Conservation (phyloP, 495 filamentous ascomycete species). For the Annulohypoxylon maeteangense region DNA sequence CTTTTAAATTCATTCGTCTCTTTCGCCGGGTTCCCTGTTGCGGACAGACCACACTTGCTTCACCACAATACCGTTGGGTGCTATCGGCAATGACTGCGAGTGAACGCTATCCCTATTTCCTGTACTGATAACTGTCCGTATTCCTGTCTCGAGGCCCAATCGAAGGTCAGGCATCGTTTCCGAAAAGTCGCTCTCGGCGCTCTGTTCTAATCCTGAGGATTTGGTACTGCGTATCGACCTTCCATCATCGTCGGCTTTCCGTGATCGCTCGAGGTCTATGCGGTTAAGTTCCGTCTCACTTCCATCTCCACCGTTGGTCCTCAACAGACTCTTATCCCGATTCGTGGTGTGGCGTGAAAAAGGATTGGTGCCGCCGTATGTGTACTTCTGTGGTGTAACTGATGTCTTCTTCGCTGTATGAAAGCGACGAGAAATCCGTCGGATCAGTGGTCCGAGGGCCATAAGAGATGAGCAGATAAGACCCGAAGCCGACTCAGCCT, state of each 20-base stretch:
- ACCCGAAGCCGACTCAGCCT: constrained; percentile 34
- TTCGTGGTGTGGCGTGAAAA: constrained; percentile 31
- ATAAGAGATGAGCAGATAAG: constrained; percentile 41
- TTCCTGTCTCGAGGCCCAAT: constrained; percentile 36
- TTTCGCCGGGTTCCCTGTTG: constrained; percentile 30
- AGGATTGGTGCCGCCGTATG: constrained; percentile 20
- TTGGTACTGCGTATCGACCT: constrained; percentile 38
- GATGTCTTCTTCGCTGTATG: background rate
- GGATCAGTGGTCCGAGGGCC: constrained; percentile 33
- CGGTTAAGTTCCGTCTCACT: constrained; percentile 43
- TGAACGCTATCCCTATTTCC: constrained; percentile 36
- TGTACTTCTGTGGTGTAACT: constrained; percentile 11
- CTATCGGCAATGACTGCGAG: constrained; percentile 20
- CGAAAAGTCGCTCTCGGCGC: constrained; percentile 1
- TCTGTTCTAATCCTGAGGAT: constrained; percentile 21
- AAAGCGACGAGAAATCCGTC: constrained; percentile 26
- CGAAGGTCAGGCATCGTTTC: constrained; percentile 33
- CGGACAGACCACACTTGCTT: constrained; percentile 44
- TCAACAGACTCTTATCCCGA: constrained; percentile 31
- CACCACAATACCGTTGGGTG: constrained; percentile 37
- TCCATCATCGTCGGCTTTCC: constrained; percentile 25
- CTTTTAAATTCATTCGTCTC: constrained; percentile 14
- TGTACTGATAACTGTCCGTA: constrained; percentile 40
- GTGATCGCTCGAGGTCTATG: constrained; percentile 19
- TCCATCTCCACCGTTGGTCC: constrained; percentile 25